These are phyloP conservation scores for Podospora anserina DNA, from an alignment of 495 filamentous ascomycete species.

Conservation along the genomic window DNA sequence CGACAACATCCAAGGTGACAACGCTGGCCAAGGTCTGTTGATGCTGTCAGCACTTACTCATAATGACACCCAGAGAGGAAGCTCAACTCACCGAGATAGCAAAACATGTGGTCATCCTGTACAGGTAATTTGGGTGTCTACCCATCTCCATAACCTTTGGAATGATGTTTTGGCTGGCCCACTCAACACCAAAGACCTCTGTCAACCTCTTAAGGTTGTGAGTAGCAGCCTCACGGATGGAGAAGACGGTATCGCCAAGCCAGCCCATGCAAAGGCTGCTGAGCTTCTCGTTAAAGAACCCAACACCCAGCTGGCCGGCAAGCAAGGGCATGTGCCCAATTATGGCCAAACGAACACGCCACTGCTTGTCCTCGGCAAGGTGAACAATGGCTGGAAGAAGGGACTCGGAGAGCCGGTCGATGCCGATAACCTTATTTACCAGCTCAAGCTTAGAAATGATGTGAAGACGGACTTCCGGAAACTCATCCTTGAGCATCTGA, in stretches of 20 bases:
- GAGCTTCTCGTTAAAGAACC: slow-evolving; percentile 98
- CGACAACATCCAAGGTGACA: slow-evolving; percentile 86
- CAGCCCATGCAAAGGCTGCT: slow-evolving; percentile 96
- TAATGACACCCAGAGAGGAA: not conserved
- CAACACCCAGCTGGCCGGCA: slow-evolving; percentile 90
- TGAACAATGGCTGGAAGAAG: slow-evolving; percentile 98
- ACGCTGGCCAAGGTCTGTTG: slow-evolving; percentile 85
- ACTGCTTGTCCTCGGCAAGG: slow-evolving; percentile 98
- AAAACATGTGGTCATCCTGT: slow-evolving; percentile 99
- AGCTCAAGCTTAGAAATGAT: slow-evolving; percentile 98
- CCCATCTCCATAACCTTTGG: slow-evolving; percentile 99
- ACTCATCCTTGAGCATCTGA: slow-evolving; percentile 99
- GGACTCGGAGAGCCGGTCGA: slow-evolving; percentile 92
- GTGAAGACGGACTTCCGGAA: slow-evolving; percentile 93
- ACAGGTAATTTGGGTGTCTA: slow-evolving; percentile 94
- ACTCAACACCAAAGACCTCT: slow-evolving; percentile 96
- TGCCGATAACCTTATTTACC: slow-evolving; percentile 98
- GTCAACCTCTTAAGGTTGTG: slow-evolving; percentile 97
- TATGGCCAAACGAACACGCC: slow-evolving; percentile 95
- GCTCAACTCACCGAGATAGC: slow-evolving; percentile 79
- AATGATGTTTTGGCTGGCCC: slow-evolving; percentile 96
- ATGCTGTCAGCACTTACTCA: slow-evolving; percentile 31
- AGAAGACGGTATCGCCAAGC: slow-evolving; percentile 99
- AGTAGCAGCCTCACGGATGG: slow-evolving; percentile 94
- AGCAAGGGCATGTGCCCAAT: slow-evolving; percentile 98